phyloP scores from a whole-genome alignment of 1,284 basidiomycete species.

The Calocybe gambosa region DNA sequence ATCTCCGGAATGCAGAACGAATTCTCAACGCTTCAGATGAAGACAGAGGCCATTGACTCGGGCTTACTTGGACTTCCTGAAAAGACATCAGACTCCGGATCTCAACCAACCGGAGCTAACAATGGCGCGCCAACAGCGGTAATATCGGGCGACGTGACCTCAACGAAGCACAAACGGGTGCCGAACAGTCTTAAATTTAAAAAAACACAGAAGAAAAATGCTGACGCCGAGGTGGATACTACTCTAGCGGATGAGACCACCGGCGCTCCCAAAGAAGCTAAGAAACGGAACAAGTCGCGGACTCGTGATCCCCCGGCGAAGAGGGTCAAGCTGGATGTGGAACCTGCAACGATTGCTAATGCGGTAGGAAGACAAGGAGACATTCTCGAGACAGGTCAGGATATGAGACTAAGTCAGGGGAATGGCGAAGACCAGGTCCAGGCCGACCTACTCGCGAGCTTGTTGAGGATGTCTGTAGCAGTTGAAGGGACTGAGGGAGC shows the following conservation, averaged over 20 bases:
- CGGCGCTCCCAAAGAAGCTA: neutral
- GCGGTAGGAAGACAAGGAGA: neutral
- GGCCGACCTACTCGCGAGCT: neutral
- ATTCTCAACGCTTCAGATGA: too few species aligned
- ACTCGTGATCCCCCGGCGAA: neutral
- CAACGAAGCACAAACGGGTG: neutral
- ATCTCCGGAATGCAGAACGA: too few species aligned
- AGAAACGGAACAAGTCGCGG: neutral
- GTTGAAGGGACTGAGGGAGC: neutral
- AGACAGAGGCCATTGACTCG: too few species aligned
- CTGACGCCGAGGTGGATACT: too few species aligned
- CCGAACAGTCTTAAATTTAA: neutral
- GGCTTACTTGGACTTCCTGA: too few species aligned
- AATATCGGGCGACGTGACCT: too few species aligned
- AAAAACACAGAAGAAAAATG: neutral
- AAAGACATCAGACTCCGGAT: too few species aligned
- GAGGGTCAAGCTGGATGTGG: neutral
- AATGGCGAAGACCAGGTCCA: neutral
- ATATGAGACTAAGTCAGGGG: neutral
- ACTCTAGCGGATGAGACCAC: too few species aligned
- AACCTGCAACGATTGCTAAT: neutral
- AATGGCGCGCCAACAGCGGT: too few species aligned
- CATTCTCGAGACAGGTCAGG: neutral
- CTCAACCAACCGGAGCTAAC: too few species aligned
- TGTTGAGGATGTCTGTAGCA: neutral